Evolutionary conservation across 129 eudicot species (phyloP).

Genomic region (Flaveria linearis): DNA sequence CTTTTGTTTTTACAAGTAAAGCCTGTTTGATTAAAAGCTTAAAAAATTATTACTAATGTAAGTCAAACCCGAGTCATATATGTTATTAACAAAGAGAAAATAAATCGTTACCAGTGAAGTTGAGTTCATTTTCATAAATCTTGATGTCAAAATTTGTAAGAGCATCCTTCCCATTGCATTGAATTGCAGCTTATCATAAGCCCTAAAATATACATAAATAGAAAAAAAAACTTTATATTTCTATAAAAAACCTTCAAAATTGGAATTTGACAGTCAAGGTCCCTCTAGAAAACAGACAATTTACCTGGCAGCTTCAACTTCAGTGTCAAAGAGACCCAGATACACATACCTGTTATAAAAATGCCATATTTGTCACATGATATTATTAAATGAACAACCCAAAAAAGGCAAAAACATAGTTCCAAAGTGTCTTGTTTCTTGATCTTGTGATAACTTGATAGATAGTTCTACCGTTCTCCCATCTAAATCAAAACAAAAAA

Average conservation of each 20-base stretch:
- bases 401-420: slow-evolving; percentile 34
- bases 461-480: slow-evolving; percentile 20
- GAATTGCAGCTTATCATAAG: slow-evolving; percentile 77
- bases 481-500: slow-evolving; percentile 5
- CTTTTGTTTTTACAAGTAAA: not conserved
- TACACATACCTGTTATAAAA: slow-evolving; percentile 70
- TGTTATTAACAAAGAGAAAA: not conserved
- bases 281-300: slow-evolving; percentile 30
- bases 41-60: not conserved
- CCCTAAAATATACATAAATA: slow-evolving; percentile 35
- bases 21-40: not conserved
- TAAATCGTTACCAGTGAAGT: slow-evolving; percentile 43
- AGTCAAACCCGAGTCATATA: not conserved
- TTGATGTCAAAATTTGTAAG: slow-evolving; percentile 70
- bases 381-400: slow-evolving; percentile 27
- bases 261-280: slow-evolving; percentile 9
- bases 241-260: slow-evolving; percentile 11
- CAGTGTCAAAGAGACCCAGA: slow-evolving; percentile 95
- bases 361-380: slow-evolving; percentile 22
- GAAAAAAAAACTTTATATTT: not conserved
- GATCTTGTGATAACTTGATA: slow-evolving; percentile 34
- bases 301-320: slow-evolving; percentile 94
- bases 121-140: slow-evolving; percentile 62
- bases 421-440: slow-evolving; percentile 34
- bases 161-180: slow-evolving; percentile 79